These are phyloP conservation scores for Calophaca sinica DNA, from an alignment of 306 rosid species.

Conservation along the genomic window DNA sequence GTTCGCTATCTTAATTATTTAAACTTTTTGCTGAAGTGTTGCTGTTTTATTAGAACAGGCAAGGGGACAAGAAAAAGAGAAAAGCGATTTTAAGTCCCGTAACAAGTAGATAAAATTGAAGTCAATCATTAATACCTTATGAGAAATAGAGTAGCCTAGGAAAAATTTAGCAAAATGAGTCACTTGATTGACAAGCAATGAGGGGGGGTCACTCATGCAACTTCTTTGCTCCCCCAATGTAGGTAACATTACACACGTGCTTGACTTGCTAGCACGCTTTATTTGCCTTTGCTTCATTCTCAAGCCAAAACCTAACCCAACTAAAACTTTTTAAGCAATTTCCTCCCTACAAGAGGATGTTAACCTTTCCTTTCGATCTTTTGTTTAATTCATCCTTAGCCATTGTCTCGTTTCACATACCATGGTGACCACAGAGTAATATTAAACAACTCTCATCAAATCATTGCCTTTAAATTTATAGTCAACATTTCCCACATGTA, in stretches of 20 bases:
- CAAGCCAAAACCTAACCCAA: slow-evolving; percentile 55
- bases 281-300: slow-evolving; percentile 60
- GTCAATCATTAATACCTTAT: not conserved
- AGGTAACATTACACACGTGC: slow-evolving; percentile 48
- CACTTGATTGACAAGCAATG: slow-evolving; percentile 50
- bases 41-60: too few relatives aligned
- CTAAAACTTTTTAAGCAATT: slow-evolving; percentile 45
- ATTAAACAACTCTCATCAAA: not conserved
- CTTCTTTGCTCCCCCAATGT: not conserved
- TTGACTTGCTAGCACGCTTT: slow-evolving; percentile 30
- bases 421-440: not conserved
- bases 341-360: not conserved
- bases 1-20: too few relatives aligned
- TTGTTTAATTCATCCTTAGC: not conserved
- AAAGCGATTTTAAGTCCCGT: too few relatives aligned
- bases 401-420: not conserved
- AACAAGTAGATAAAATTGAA: not conserved
- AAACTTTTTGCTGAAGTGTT: too few relatives aligned
- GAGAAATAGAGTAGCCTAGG: not conserved
- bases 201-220: slow-evolving; percentile 19
- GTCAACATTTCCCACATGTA: not conserved
- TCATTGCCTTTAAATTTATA: not conserved
- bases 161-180: not conserved
- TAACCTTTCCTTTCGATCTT: not conserved
- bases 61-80: too few relatives aligned